Evolutionary conservation across 1,284 basidiomycete genomes (phyloP).

Genomic region (Sutorius eximius): DNA sequence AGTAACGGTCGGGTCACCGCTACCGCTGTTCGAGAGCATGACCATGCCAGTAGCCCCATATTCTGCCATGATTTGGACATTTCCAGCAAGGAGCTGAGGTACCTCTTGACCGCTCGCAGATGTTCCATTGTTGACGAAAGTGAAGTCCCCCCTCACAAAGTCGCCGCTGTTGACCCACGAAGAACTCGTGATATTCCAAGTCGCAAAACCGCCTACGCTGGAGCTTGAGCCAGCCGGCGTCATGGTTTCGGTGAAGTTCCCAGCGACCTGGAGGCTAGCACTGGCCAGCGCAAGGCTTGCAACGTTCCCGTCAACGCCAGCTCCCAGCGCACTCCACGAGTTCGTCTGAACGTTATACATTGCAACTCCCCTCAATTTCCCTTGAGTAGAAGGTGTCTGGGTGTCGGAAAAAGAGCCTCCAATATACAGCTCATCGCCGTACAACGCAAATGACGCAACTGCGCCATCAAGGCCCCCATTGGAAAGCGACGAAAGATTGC

Average conservation of each 20-base stretch:
- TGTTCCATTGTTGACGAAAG: slow-evolving; percentile 67
- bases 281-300: slow-evolving; percentile 55
- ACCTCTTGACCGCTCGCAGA: slow-evolving; percentile 36
- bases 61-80: slow-evolving; percentile 50
- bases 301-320: slow-evolving; percentile 80
- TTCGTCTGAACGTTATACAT: slow-evolving; percentile 71
- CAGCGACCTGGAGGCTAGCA: slow-evolving; percentile 63
- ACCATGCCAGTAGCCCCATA: slow-evolving; percentile 75
- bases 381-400: slow-evolving; percentile 49
- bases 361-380: slow-evolving; percentile 65
- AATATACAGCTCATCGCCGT: slow-evolving; percentile 70
- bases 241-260: slow-evolving; percentile 69
- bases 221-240: slow-evolving; percentile 38
- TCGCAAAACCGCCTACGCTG: slow-evolving; percentile 68
- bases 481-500: slow-evolving; percentile 53
- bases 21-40: slow-evolving; percentile 62
- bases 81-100: slow-evolving; percentile 66
- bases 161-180: slow-evolving; percentile 76
- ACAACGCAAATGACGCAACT: slow-evolving; percentile 65
- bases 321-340: slow-evolving; percentile 70
- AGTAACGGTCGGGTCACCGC: slow-evolving; percentile 50
- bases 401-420: slow-evolving; percentile 86
- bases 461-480: slow-evolving; percentile 72
- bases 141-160: slow-evolving; percentile 72
- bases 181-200: slow-evolving; percentile 67